phyloP scores from a whole-genome alignment of 2,329 filamentous ascomycete genomes.

The Aspergillus fischeri region DNA sequence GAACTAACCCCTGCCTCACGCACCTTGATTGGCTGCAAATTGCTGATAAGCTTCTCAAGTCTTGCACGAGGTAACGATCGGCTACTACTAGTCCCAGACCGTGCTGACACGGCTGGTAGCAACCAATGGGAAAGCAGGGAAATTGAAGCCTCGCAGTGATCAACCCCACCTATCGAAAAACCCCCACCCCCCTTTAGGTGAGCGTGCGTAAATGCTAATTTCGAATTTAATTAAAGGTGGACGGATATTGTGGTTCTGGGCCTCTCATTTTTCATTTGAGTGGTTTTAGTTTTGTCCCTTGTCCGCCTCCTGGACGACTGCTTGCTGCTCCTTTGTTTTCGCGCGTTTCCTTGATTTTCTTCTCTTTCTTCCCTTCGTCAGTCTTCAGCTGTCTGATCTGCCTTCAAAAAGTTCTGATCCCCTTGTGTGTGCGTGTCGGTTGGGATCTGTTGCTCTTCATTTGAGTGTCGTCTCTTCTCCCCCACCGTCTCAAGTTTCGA shows the following conservation, averaged over 20 bases:
- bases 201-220: background rate
- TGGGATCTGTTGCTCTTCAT: background rate
- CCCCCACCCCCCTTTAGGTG: slow-evolving; percentile 4
- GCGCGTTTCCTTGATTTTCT: background rate
- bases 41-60: slow-evolving; percentile 17
- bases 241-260: background rate
- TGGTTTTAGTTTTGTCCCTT: too few species aligned
- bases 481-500: too few species aligned
- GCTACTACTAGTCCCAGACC: slow-evolving; percentile 13
- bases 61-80: slow-evolving; percentile 20
- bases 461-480: too few species aligned
- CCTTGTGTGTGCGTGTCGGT: background rate
- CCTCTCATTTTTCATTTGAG: background rate
- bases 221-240: background rate
- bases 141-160: background rate
- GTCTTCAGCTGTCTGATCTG: background rate
- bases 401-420: background rate
- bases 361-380: background rate
- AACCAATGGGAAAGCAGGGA: background rate
- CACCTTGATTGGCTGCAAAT: slow-evolving; percentile 1
- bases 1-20: slow-evolving; percentile 1
- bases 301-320: too few species aligned
- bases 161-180: background rate
- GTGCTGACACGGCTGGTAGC: slow-evolving; percentile 12
- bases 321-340: background rate